Evolutionary conservation across 495 filamentous ascomycete genomes (phyloP), one percentile per base, ranked within the genome.

Genomic region (Cairneyella variabilis): DNA sequence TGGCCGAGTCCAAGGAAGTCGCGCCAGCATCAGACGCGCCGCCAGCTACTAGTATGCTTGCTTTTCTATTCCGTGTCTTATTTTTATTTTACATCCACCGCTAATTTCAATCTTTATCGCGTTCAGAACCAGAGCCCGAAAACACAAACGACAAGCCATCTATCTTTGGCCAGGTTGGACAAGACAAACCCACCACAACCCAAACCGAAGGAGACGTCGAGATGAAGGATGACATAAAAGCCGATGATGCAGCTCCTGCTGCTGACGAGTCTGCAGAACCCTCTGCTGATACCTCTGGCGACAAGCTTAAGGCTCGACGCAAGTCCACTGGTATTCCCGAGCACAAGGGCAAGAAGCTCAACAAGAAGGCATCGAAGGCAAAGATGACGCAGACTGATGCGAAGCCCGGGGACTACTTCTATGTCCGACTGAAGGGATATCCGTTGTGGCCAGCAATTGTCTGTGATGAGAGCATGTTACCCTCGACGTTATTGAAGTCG

Each of bases 401-500:
- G 52, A 74, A 92, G 71, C 87, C 91, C 2, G 91, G 91, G 60
- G 81, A 96, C 55, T 85, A 89, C 68, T 96, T 81, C 71, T 85
- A 90, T 46, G 88, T 89, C 53, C 84, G 88, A 62, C 82, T 97
- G 64, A 91, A 90, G 74, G 91, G 91, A 49, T 90, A 86, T 71
- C 89, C 90, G 11, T 83, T 86, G 37, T 97, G 91, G 91, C 91
- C 91, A 2, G 82, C 88, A 37, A 85, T 97, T 68, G 82, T 97
- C 54, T 90, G 85, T 61, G 90, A 95, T 64, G 91, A 97, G 69
- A 84, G 86, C 54, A 96, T 97, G 80, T 80, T 97, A 9, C 91
- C 91, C 0, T 65, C 78, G 30, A 79, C 75, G 23, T 77, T 96
- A 17, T 66, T 91, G 50, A 80, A 73, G 48, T 77, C 77, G 27